Base-by-base conservation (phyloP, 306 rosid species). In the Acacia confusa region DNA sequence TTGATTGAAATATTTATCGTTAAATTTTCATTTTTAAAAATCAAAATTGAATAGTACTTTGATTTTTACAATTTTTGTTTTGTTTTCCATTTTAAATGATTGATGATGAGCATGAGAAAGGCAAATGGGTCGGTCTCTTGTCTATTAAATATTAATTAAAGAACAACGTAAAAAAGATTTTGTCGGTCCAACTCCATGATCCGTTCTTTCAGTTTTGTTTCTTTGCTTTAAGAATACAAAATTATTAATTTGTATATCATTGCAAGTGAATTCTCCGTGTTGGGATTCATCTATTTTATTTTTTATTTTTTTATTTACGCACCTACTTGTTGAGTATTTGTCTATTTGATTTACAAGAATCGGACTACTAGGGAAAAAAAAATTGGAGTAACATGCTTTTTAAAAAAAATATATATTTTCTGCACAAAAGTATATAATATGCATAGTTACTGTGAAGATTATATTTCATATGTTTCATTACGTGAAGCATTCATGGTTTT, bases 101-200 rank as follows among this genome's bases (percentile, higher is more conserved):
- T 57, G 30, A n/a, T n/a, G 25, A 57, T 24, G 15, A 57, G 15
- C 6, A n/a, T 9, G 5, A n/a, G 30, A 57, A 69, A 84, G 63
- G 70, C 81, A 48, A 79, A 60, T 79, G 78, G 84, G 84, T 84
- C 87, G 82, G 82, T 71, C 78, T 81, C 22, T 4, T 43, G 10
- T 43, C 57, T 24, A 64, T 28, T 70, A 63, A 63, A 71, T 7
- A 38, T 52, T 52, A 52, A 70, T 70, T 84, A 27, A 44, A 19
- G 63, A 28, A 27, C 38, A 70, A 28, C 47, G 15, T 70, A 28
- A 27, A 68, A 70, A 12, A 64, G 71, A 80, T 70, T 80, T 80
- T 76, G 84, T 84, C 82, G 87, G 84, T 80, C 1, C 81, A 79
- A 16, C 71, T 28, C 64, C 76, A 69, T 27, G 19, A 78, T 55